Conservation (phyloP, 106 monocot species). For the Cymbidium sinense region DNA sequence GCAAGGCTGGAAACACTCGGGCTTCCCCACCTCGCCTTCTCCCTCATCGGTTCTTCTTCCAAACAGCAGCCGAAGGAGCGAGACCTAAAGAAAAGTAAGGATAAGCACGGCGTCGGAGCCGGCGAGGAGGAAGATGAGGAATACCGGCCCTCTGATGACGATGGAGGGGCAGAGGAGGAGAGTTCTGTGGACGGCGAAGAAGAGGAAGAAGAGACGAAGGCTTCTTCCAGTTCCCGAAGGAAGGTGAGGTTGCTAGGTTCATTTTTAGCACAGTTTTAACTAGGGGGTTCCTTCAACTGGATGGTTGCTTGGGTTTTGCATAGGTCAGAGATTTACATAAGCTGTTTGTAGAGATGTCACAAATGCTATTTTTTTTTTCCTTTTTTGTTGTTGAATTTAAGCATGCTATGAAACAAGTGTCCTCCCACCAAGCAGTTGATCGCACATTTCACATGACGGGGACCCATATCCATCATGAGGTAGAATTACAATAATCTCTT, state of each 20-base stretch:
- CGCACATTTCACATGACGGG: background rate
- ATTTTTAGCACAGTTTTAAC: background rate
- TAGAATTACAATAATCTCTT: background rate
- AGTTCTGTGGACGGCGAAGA: background rate
- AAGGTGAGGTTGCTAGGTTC: background rate
- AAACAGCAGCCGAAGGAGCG: background rate
- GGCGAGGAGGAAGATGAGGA: constrained; percentile 13
- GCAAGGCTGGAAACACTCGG: constrained; percentile 17
- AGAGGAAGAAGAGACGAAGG: background rate
- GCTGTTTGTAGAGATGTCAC: background rate
- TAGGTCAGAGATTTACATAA: background rate
- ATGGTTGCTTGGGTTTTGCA: background rate
- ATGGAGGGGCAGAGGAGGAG: background rate
- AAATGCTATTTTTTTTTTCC: background rate
- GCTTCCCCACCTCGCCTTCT: constrained; percentile 6
- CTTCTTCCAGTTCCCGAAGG: background rate
- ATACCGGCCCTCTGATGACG: constrained; percentile 12
- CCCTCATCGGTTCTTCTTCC: constrained; percentile 3
- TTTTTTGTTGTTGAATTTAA: background rate
- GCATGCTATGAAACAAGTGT: background rate
- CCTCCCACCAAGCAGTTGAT: background rate
- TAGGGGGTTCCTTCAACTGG: background rate
- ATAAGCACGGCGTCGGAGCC: background rate
- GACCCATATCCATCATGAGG: background rate
- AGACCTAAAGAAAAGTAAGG: background rate